Base-by-base conservation (phyloP, 352 stramenopile genomes). In the Phytopythium kandeliae region DNA sequence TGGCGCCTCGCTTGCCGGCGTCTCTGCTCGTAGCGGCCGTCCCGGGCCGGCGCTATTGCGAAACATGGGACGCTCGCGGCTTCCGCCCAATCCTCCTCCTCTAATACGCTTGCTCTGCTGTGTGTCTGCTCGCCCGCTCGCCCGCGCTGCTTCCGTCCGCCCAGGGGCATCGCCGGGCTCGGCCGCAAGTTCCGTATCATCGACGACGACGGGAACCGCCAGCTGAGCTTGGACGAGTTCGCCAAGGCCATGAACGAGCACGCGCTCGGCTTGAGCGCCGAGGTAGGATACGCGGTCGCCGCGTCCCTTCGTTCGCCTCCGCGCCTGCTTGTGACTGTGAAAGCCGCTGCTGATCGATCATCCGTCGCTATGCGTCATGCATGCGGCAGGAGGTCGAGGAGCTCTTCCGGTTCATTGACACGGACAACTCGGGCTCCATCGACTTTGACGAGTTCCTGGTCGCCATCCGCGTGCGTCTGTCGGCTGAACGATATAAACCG, bases 101-200 rank as follows among this genome's bases (percentile, higher is more conserved):
- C 45, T 51, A 51, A 51, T 51, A 31, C 28, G 19, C 28, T 51
- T 16, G n/a, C 28, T 41, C 25, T 50, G 41, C 21, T n/a, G n/a
- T 51, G 19, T 26, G n/a, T 40, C 12, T 25, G 11, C 24, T 35
- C 1, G 28, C 33, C 37, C n/a, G n/a, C n/a, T n/a, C n/a, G n/a
- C n/a, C n/a, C n/a, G n/a, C n/a, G n/a, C n/a, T 33, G 12, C 25
- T 16, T 36, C 43, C 19, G 26, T n/a, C 22, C 36, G 0, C 19
- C 9, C 45, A 84, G 80, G 30, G 79, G 82, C 2, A 88, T 92
- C 51, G 72, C 76, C 22, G 76, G 75, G 28, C 56, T 93, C 22
- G 79, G 82, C 28, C 79, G 82, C 56, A 93, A 93, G 61, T 90
- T 96, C 59, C 80, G 85, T 21, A 92, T 96, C 66, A 91, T 95